phyloP scores from a whole-genome alignment of 2,329 filamentous ascomycete genomes.

The Thielaviopsis euricoi region DNA sequence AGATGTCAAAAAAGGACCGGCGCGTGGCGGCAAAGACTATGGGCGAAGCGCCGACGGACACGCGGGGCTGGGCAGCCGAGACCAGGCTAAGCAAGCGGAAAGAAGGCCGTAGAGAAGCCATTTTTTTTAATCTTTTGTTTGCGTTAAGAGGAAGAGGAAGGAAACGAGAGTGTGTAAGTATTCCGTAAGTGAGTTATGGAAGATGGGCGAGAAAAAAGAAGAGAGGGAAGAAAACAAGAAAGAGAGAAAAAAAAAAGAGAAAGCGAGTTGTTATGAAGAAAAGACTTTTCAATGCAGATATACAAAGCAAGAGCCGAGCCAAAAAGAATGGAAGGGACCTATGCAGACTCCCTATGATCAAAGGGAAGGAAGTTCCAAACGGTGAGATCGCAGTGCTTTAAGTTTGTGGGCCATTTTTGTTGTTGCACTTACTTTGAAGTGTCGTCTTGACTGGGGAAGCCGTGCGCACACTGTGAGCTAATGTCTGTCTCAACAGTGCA shows the following conservation, averaged over 20 bases:
- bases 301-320: background rate
- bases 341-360: background rate
- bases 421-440: background rate
- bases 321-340: background rate
- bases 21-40: conserved; percentile 15
- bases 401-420: background rate
- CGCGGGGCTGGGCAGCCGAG: conserved; percentile 2
- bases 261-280: background rate
- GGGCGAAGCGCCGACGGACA: conserved; percentile 14
- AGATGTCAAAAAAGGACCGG: conserved; percentile 22
- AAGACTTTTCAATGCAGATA: background rate
- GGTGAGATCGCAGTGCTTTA: background rate
- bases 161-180: no score
- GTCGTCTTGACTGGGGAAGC: background rate
- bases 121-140: background rate
- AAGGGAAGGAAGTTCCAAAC: background rate
- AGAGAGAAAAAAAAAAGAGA: background rate
- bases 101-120: background rate
- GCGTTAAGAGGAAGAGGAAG: background rate
- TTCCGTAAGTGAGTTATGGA: no score
- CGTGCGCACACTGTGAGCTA: background rate
- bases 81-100: background rate
- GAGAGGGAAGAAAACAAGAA: background rate
- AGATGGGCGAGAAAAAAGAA: no score
- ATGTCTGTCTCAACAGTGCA: background rate